A percentile compares a stretch with the other conserved stretches of the same genome.
phyloP scores from a whole-genome alignment of 225 moss, liverwort and hornwort species.

The Takakia lepidozioides region DNA sequence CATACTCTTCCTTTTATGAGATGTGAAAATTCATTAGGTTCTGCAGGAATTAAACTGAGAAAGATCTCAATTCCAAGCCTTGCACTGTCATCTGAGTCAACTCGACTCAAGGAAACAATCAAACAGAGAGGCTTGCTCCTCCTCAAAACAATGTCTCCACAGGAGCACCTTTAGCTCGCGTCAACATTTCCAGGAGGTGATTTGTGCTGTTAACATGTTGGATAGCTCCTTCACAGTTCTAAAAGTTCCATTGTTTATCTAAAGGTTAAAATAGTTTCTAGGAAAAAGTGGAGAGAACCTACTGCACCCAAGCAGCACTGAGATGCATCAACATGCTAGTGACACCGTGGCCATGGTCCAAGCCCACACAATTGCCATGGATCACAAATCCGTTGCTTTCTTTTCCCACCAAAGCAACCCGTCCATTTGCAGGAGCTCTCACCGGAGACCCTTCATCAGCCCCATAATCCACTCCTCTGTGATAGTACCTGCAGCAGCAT shows the following conservation, averaged over 20 bases:
- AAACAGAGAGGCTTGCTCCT: too few species aligned
- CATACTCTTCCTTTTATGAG: too few species aligned
- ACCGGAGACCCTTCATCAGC: conserved; percentile 58
- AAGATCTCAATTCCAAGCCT: not conserved
- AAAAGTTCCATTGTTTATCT: too few species aligned
- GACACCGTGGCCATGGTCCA: conserved; percentile 69
- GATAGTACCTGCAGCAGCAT: conserved; percentile 40
- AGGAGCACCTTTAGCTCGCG: not conserved
- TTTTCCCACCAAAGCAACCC: conserved; percentile 56
- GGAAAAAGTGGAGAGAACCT: too few species aligned
- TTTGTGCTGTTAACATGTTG: too few species aligned
- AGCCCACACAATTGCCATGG: conserved; percentile 68
- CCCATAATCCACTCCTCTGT: conserved; percentile 70
- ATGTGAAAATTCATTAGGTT: not conserved
- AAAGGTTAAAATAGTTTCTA: too few species aligned
- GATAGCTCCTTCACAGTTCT: too few species aligned
- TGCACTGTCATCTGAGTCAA: not conserved
- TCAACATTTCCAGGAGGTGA: not conserved
- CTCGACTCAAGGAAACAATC: not conserved
- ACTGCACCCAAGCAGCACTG: conserved; percentile 52
- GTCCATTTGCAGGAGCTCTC: conserved; percentile 52
- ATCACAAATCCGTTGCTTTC: conserved; percentile 68
- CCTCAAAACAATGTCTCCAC: too few species aligned
- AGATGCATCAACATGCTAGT: conserved; percentile 74
- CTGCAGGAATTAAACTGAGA: not conserved